Base-by-base conservation (phyloP, 2,329 filamentous ascomycete genomes). In the Colletotrichum plurivorum region DNA sequence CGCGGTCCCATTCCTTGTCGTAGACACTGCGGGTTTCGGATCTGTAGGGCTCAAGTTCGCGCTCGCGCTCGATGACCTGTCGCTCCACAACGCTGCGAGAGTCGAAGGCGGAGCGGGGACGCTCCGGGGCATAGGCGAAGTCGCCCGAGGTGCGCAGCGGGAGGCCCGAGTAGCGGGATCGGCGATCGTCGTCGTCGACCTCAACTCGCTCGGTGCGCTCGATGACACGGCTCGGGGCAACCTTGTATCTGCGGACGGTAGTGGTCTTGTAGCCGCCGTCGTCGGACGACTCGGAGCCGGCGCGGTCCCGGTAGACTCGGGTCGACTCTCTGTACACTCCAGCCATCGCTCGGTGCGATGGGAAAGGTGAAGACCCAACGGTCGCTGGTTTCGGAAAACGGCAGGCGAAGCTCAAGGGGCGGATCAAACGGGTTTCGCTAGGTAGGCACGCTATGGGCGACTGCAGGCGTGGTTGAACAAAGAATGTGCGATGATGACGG, bases 171-270 rank as follows among this genome's bases (percentile, higher is more conserved):
- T 80, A 82, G 71, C 80, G 82, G 58, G 82, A 83, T 74, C 83
- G 83, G 59, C 78, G 77, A 57, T 84, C 83, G 70, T 86, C 83
- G 53, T 86, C 84, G 66, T 83, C 75, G 52, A 84, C 83, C 58
- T 83, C 79, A 64, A 78, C 68, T 65, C 78, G 76, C 52, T 83
- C 79, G 65, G 71, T 76, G 58, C 79, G 79, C 45, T 83, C 80
- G 71, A 81, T 78, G 55, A 78, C 76, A 60, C 80, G 80, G 60
- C 75, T 78, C 12, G 82, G 80, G 9, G 78, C 76, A 31, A 87
- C 84, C 75, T 87, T 87, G 80, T 88, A 88, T 63, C 85, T 83
- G 70, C 83, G 84, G 62, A 87, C 81, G n/a, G 84, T 86, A 5
- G 84, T 83, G 68, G 78, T 80, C 73, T 79, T 80, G 77, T 83